Base-by-base conservation (phyloP, 2,329 filamentous ascomycete species). In the Penicillium palitans region DNA sequence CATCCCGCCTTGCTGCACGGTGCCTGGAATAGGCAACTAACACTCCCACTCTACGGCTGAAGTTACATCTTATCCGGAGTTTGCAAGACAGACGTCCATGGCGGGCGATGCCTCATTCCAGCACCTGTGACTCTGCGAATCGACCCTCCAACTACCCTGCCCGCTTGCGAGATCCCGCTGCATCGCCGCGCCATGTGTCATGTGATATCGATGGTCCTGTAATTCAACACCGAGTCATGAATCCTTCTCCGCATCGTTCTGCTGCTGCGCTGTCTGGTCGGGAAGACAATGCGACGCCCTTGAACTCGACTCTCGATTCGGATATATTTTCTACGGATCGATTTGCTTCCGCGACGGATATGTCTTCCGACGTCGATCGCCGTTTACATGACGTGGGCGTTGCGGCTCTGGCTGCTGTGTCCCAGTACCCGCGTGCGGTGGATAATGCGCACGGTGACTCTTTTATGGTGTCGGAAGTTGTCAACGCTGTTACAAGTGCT, bases 361-460 rank as follows among this genome's bases (percentile, higher is more conserved):
- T 66, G 56, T 45, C 59, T 15, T 59, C 63, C n/a, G 55, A 64
- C 8, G 58, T 63, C 40, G 64, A 68, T 51, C 59, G 52, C 31
- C 61, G 40, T 13, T 57, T 67, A 42, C 65, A 64, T 54, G 63
- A 68, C 49, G 59, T 66, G 35, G 67, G 64, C 6, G 55, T 71
- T 40, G 68, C 71, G 41, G 70, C 70, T 53, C 62, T 73, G 17
- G 67, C 70, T 53, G 68, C 70, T 8, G 65, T 72, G 12, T 66
- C 68, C 19, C 69, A 70, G 8, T 70, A 67, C 52, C 66, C 69
- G 6, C 62, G 62, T 29, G 59, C 62, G 35, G 53, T 65, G 19
- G 62, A 64, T 51, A 56, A 63, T n/a, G 31, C 19, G 31, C 60
- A 63, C 27, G 55, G 61, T 29, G 56, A 55, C n/a, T 63, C 63